Percentiles rank a stretch among this genome's conserved stretches.
Evolutionary conservation across 805 yeast species (phyloP).

Genomic region (Millerago galiae): DNA sequence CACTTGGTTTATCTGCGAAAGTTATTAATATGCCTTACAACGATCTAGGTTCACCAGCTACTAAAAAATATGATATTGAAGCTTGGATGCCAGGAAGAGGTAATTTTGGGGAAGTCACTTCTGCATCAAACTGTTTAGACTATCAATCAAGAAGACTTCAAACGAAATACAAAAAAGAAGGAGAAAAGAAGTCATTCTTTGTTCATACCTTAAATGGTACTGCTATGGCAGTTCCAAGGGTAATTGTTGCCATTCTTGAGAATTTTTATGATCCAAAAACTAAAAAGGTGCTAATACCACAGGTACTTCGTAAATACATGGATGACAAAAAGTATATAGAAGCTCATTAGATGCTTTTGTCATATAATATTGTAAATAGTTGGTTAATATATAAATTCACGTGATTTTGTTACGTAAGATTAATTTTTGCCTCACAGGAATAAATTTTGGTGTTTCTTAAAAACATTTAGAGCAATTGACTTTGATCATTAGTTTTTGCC

Average conservation of each 20-base stretch:
- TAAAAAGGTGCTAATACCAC: conserved; percentile 55
- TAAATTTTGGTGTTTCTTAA: too few species aligned
- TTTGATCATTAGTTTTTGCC: too few species aligned
- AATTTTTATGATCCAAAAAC: conserved; percentile 63
- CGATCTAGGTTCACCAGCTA: conserved; percentile 92
- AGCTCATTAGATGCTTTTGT: neutral
- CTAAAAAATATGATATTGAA: conserved; percentile 86
- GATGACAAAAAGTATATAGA: conserved; percentile 38
- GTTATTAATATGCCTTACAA: conserved; percentile 84
- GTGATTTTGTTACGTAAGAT: neutral
- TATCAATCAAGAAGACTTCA: conserved; percentile 82
- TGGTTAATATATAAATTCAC: neutral
- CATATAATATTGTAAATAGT: neutral
- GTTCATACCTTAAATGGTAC: conserved; percentile 92
- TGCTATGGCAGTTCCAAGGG: conserved; percentile 91
- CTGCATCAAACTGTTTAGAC: conserved; percentile 88
- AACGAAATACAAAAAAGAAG: conserved; percentile 43
- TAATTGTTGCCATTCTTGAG: conserved; percentile 84
- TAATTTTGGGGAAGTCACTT: conserved; percentile 86
- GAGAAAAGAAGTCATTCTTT: conserved; percentile 33
- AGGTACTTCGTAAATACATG: conserved; percentile 65
- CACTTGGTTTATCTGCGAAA: conserved; percentile 73
- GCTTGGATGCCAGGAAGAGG: conserved; percentile 99
- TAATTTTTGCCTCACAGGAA: neutral
- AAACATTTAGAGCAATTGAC: too few species aligned